Evolutionary conservation across 345 rosid genomes (phyloP).

Genomic region (Salix caprea): DNA sequence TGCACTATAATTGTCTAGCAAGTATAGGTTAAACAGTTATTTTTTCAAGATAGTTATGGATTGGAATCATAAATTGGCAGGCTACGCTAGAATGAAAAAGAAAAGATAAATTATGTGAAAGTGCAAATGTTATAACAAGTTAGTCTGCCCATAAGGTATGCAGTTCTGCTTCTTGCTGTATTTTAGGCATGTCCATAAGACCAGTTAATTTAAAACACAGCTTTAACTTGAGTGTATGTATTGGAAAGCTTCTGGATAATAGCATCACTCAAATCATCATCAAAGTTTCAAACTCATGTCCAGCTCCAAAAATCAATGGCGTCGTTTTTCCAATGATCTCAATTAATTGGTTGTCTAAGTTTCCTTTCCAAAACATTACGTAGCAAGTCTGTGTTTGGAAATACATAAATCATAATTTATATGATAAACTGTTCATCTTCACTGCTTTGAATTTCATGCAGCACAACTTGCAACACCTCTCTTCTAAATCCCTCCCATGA

Average conservation of each 20-base stretch:
- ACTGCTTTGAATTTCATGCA: background rate
- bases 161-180: background rate
- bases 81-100: background rate
- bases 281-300: background rate
- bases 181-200: background rate
- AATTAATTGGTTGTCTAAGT: background rate
- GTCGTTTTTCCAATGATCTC: background rate
- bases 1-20: background rate
- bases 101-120: background rate
- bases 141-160: background rate
- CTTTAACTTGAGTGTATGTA: background rate
- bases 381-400: background rate
- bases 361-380: background rate
- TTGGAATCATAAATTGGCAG: background rate
- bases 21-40: background rate
- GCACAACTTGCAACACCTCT: slow-evolving; percentile 4
- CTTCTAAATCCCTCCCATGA: slow-evolving; percentile 8
- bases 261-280: background rate
- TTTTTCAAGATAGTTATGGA: background rate
- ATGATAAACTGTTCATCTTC: background rate
- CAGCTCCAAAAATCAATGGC: background rate
- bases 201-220: background rate
- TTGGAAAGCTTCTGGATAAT: background rate
- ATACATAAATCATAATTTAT: too few relatives aligned
- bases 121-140: background rate